These are phyloP conservation scores for Thielaviopsis cerberus DNA, from an alignment of 2,329 filamentous ascomycete species.

Conservation along the genomic window DNA sequence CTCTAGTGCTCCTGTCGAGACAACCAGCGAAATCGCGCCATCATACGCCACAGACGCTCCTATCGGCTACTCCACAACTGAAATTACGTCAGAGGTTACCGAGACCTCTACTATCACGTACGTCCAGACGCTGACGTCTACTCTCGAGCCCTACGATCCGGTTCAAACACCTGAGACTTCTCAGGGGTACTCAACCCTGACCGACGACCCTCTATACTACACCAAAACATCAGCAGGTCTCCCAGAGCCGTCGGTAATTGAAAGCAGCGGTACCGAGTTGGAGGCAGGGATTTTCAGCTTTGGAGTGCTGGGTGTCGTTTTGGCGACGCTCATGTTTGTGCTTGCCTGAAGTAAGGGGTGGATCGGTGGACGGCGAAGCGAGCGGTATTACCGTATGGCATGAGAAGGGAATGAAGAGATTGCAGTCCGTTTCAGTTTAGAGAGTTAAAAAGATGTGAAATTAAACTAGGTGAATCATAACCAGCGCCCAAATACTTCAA, in stretches of 20 bases:
- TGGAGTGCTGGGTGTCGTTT: not conserved
- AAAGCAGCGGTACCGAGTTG: not conserved
- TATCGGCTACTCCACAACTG: not conserved
- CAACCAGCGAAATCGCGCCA: not conserved
- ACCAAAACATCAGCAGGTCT: not conserved
- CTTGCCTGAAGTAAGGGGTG: not conserved
- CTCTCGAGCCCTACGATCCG: not conserved
- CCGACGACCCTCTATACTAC: not conserved
- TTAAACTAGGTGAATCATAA: no score
- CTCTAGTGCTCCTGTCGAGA: not conserved
- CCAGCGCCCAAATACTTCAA: no score
- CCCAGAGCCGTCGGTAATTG: not conserved
- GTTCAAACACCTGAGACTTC: not conserved
- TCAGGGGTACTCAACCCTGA: not conserved
- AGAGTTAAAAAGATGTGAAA: not conserved
- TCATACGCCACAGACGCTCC: not conserved
- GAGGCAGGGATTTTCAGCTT: not conserved
- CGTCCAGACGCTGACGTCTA: not conserved
- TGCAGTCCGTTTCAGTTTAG: no score
- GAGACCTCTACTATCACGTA: not conserved
- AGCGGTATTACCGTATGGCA: not conserved
- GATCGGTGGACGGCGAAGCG: not conserved
- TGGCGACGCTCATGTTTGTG: conserved; percentile 2
- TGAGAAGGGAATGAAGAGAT: no score
- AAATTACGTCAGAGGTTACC: not conserved